Evolutionary conservation across 164 flowering plant genomes (phyloP).

Genomic region (Vitis vinifera): DNA sequence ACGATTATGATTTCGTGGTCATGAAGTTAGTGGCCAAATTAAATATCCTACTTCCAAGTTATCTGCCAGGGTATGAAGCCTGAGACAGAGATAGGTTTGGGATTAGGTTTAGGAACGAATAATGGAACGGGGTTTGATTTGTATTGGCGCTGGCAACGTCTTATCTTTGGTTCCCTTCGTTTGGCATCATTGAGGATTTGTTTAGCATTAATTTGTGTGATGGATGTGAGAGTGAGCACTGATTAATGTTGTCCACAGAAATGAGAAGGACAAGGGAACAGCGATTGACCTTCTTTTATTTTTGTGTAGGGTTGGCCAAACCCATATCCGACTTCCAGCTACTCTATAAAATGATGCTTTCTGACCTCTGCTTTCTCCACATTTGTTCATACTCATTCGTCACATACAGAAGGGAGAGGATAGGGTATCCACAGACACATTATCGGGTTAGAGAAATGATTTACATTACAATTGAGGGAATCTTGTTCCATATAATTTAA

Average conservation of each 20-base stretch:
- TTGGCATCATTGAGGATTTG: not conserved
- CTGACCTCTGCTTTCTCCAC: not conserved
- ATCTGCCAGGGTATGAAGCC: not conserved
- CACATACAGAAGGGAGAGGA: too few relatives aligned
- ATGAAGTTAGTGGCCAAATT: too few relatives aligned
- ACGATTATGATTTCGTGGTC: too few relatives aligned
- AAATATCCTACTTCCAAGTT: not conserved
- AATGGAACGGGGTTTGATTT: not conserved
- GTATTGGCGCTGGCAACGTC: not conserved
- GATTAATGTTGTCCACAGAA: too few relatives aligned
- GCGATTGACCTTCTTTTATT: not conserved
- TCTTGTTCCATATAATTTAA: too few relatives aligned
- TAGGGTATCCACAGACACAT: too few relatives aligned
- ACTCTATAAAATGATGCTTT: conserved; percentile 19
- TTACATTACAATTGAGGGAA: too few relatives aligned
- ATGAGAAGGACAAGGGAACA: conserved; percentile 4
- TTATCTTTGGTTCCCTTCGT: not conserved
- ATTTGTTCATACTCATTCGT: not conserved
- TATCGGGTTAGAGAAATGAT: too few relatives aligned
- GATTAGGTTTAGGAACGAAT: conserved; percentile 2
- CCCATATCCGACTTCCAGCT: conserved; percentile 19
- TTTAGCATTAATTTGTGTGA: not conserved
- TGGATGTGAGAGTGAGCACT: not conserved
- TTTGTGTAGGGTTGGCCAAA: conserved; percentile 24
- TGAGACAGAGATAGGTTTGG: not conserved